These are phyloP conservation scores for Macrolepiota albuminosa DNA, from an alignment of 768 basidiomycete genomes.

Conservation along the genomic window DNA sequence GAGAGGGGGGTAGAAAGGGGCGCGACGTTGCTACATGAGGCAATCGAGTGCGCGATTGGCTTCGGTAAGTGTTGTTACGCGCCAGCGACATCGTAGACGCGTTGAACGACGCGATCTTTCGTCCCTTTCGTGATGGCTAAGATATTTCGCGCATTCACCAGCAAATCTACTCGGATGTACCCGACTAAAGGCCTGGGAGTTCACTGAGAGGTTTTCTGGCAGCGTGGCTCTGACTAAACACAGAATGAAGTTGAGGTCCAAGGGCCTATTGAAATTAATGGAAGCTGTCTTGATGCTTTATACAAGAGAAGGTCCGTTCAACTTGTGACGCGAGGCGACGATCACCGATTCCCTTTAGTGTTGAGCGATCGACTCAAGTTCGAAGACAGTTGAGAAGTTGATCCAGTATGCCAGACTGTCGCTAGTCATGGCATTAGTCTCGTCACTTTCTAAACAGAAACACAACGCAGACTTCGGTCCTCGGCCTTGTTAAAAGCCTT, in stretches of 20 bases:
- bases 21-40: slow-evolving; percentile 29
- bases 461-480: background rate
- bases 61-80: slow-evolving; percentile 23
- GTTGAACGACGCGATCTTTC: background rate
- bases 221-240: background rate
- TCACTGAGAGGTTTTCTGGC: background rate
- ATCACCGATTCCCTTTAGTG: background rate
- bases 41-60: slow-evolving; percentile 39
- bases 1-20: slow-evolving; percentile 48
- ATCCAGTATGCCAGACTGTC: too few relatives aligned
- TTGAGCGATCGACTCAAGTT: background rate
- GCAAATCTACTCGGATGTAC: background rate
- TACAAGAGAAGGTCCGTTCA: background rate
- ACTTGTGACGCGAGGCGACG: background rate
- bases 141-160: background rate
- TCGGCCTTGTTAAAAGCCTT: background rate
- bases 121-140: background rate
- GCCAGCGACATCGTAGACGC: slow-evolving; percentile 17
- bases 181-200: background rate
- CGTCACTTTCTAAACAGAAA: too few relatives aligned
- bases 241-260: background rate
- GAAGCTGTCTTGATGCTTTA: background rate
- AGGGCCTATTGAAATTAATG: background rate
- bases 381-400: too few relatives aligned
- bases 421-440: too few relatives aligned